Base-by-base conservation (phyloP, 495 filamentous ascomycete genomes). In the Apiosordaria backusii region DNA sequence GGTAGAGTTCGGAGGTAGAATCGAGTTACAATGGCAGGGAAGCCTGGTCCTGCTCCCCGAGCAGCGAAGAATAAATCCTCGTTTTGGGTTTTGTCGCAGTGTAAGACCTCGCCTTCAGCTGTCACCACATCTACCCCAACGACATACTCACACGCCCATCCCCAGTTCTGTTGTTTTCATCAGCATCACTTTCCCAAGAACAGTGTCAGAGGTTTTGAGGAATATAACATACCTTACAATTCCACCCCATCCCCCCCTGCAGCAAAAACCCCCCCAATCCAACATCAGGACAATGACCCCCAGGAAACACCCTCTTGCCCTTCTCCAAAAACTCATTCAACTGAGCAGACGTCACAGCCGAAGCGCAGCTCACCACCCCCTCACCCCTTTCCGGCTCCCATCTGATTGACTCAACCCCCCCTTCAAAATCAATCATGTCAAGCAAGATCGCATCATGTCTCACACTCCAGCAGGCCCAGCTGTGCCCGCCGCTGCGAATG, bases 201-300 rank as follows among this genome's bases (percentile, higher is more conserved):
- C 26, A 25, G 63, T 13, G 59, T 57, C 18, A 58, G n/a, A n/a
- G n/a, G n/a, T n/a, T n/a, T n/a, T n/a, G n/a, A n/a, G n/a, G n/a
- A 29, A 45, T 26, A 50, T 19, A n/a, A 65, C 81, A 77, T 40
- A 69, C 67, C 61, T 77, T 76, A 65, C 82, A 84, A 65, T 83
- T 84, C 83, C 84, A 86, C 4, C 83, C 83, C 81, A 84, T 84
- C 0, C 84, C 84, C 4, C 84, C 84, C 60, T 85, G 83, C 6
- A 86, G 68, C 27, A 86, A 68, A 63, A 85, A 86, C 0, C 84
- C 84, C 4, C 84, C 84, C 10, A 87, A 63, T 1, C 82, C 84
- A 23, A 86, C 84, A 69, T 85, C 83, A 4, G 84, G 84, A 68
- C 83, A 86, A 70, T 87, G 84, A 0, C 83, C 84, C 1, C 79